These are phyloP conservation scores for Senecio squalidus DNA, from an alignment of 140 eudicot species.

Conservation along the genomic window DNA sequence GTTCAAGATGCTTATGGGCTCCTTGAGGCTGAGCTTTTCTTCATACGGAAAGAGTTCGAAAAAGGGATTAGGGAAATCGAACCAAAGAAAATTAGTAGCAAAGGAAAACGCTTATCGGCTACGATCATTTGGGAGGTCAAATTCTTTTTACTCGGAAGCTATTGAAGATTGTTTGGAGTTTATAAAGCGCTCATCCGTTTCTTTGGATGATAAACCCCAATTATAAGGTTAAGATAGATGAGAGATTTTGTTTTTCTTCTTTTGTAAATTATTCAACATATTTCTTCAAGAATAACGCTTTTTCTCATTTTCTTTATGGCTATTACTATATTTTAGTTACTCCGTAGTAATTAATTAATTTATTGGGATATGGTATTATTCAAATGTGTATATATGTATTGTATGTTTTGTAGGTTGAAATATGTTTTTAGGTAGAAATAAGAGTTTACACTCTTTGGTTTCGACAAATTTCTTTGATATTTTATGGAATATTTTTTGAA, in stretches of 20 bases:
- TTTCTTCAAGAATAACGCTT: too few relatives aligned
- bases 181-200: conserved; percentile 67
- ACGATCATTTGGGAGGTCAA: conserved; percentile 55
- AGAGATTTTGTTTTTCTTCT: neutral
- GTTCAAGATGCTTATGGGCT: conserved; percentile 29
- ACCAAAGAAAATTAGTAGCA: conserved; percentile 15
- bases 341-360: too few relatives aligned
- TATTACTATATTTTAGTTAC: too few relatives aligned
- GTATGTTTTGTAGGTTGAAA: too few relatives aligned
- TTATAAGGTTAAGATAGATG: conserved; percentile 15
- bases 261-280: conserved; percentile 16
- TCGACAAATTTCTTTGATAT: too few relatives aligned
- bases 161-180: conserved; percentile 96
- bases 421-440: too few relatives aligned
- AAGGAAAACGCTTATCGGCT: conserved; percentile 30
- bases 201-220: conserved; percentile 41
- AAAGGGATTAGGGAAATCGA: conserved; percentile 1
- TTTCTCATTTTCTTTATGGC: too few relatives aligned
- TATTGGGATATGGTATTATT: too few relatives aligned
- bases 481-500: too few relatives aligned
- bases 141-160: conserved; percentile 91
- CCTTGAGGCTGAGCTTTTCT: conserved; percentile 24
- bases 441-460: too few relatives aligned
- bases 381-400: too few relatives aligned
- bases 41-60: conserved; percentile 24